Base-by-base conservation (phyloP, 441 rosid species). In the Rhodomyrtus psidioides region DNA sequence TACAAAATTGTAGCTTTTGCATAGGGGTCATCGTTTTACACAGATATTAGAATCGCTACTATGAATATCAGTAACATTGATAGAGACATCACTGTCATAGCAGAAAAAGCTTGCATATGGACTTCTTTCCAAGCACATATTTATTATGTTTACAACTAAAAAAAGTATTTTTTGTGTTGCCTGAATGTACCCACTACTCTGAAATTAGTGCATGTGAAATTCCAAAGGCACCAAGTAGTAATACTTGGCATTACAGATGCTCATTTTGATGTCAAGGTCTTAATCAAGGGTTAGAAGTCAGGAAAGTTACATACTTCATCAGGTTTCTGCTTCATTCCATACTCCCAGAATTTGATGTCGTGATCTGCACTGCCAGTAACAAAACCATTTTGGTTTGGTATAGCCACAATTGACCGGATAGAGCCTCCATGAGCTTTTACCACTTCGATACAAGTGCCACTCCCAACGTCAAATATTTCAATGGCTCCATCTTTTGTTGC, bases 351-450 rank as follows among this genome's bases (percentile, higher is more conserved):
- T 90, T 96, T 97, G 82, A 96, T 94, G 84, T 96, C 98, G 56
- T 94, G 98, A 90, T 97, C 99, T 55, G 98, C 98, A 93, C 99
- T 96, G 84, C 97, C 99, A 3, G 99, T 97, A 89, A 97, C 92
- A 90, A 97, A 96, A 81, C 96, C 94, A 90, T 92, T 92, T 86
- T 91, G 96, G 88, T 95, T 92, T 86, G 99, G 98, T 89, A 97
- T 90, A 42, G 92, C 89, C 81, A 94, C 93, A 84, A 97, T 95
- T 26, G 98, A 91, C 88, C 92, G 91, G 55, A 97, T 89, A 55
- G 98, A 89, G 86, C 99, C 96, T 85, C 99, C 99, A 90, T 97
- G 99, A 88, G 97, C 99, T 89, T 96, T 95, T 87, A 95, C 90
- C 53, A 84, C 94, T 88, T 97, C 95, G 84, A 91, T 87, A 88